These are phyloP conservation scores for Alternaria novae-zelandiae DNA, from an alignment of 2,329 filamentous ascomycete genomes.

Conservation along the genomic window DNA sequence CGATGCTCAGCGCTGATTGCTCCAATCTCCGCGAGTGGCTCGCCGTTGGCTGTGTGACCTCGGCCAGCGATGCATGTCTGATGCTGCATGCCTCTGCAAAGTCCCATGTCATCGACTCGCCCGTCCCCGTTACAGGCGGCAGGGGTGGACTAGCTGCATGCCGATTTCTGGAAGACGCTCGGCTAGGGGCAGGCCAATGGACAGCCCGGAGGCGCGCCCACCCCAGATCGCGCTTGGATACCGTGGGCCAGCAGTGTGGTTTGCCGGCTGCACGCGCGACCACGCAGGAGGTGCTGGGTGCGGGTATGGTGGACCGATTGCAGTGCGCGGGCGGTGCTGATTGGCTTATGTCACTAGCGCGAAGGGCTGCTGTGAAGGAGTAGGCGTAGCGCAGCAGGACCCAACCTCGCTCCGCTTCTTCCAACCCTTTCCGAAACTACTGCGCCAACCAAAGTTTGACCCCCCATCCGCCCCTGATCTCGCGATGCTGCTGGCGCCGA, in stretches of 20 bases:
- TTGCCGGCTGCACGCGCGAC: constrained; percentile 38
- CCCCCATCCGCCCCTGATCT: constrained; percentile 33
- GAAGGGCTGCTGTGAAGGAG: constrained; percentile 16
- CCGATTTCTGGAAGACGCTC: constrained; percentile 47
- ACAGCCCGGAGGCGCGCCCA: constrained; percentile 20
- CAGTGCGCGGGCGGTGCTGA: constrained; percentile 3
- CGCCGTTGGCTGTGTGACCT: constrained; percentile 42
- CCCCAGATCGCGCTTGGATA: constrained; percentile 43
- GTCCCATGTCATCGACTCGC: constrained; percentile 28
- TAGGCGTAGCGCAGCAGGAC: constrained; percentile 23
- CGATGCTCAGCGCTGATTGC: constrained; percentile 30
- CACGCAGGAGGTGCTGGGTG: constrained; percentile 36
- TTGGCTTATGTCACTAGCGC: constrained; percentile 11
- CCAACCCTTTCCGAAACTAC: constrained; percentile 39
- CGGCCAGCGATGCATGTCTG: constrained; percentile 28
- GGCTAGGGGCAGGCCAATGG: constrained; percentile 32
- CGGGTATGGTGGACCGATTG: constrained; percentile 23
- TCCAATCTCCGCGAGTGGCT: constrained; percentile 41
- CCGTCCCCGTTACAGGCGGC: constrained; percentile 28
- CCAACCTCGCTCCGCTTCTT: constrained; percentile 22
- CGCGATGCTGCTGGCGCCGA: constrained; percentile 24
- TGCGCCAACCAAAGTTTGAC: constrained; percentile 39
- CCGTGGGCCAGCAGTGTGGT: constrained; percentile 41
- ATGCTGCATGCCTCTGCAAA: constrained; percentile 33
- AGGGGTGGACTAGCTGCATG: constrained; percentile 26